Evolutionary conservation across 106 monocot genomes (phyloP).

Genomic region (Dendrobium chrysotoxum): DNA sequence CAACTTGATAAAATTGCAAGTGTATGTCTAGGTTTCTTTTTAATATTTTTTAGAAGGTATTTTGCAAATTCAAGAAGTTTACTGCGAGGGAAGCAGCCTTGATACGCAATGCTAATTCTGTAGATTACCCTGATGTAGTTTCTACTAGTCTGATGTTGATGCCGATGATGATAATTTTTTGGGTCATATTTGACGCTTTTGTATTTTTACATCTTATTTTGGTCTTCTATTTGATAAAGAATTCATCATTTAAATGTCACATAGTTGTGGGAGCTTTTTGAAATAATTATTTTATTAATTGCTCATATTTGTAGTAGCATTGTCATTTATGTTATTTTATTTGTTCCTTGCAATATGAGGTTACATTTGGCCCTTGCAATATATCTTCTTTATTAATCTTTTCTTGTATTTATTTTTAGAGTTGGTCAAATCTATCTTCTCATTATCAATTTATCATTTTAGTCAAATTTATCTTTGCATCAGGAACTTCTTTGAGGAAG

Average conservation of each 20-base stretch:
- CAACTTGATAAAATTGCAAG: not conserved
- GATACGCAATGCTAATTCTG: not conserved
- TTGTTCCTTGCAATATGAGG: not conserved
- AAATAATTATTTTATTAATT: not conserved
- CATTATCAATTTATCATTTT: not conserved
- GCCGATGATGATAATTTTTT: not conserved
- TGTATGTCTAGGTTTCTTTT: not conserved
- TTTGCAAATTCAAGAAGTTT: not conserved
- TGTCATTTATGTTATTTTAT: not conserved
- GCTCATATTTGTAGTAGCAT: not conserved
- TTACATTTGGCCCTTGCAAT: not conserved
- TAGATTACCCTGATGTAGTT: not conserved
- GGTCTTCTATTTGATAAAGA: not conserved
- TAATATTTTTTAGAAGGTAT: not conserved
- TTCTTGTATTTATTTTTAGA: not conserved
- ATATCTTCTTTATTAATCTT: not conserved
- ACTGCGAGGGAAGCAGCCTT: not conserved
- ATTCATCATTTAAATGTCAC: not conserved
- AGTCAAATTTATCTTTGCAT: slow-evolving; percentile 12
- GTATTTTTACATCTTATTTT: not conserved
- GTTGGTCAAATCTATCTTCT: not conserved
- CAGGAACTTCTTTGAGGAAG: slow-evolving; percentile 11
- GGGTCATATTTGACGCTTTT: not conserved
- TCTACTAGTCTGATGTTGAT: not conserved
- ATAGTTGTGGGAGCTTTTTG: not conserved